phyloP scores from a whole-genome alignment of 306 rosid species.

The Sicyos edulis region DNA sequence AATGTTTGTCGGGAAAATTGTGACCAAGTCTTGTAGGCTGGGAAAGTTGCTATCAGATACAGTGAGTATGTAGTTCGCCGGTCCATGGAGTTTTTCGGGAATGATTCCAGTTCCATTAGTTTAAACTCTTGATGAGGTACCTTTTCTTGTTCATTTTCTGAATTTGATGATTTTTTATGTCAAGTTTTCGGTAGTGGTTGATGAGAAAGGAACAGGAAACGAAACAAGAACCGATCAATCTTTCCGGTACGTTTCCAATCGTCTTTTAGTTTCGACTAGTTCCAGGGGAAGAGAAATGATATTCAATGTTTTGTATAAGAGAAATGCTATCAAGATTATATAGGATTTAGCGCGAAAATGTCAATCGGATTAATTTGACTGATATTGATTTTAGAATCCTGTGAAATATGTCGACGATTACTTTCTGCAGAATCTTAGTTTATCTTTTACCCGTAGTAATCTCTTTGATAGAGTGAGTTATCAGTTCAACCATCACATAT shows the following conservation, averaged over 20 bases:
- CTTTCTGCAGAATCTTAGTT: not conserved
- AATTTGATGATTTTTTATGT: not conserved
- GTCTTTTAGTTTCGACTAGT: not conserved
- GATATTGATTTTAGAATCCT: not conserved
- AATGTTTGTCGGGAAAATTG: too few relatives aligned
- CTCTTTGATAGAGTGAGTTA: not conserved
- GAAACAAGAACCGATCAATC: not conserved
- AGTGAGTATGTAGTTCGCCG: not conserved
- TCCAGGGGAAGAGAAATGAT: not conserved
- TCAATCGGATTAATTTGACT: not conserved
- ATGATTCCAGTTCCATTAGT: not conserved
- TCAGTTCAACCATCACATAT: not conserved
- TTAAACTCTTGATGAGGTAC: not conserved
- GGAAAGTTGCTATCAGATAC: too few relatives aligned
- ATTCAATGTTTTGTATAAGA: not conserved
- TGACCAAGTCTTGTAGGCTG: too few relatives aligned
- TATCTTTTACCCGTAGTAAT: not conserved
- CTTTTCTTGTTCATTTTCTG: slow-evolving; percentile 6
- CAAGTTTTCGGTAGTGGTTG: not conserved
- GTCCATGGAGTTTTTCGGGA: not conserved
- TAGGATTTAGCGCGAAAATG: not conserved
- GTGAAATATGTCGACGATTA: not conserved
- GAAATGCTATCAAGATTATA: not conserved
- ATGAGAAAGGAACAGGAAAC: slow-evolving; percentile 1
- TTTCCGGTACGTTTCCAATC: not conserved